Percentiles rank a stretch among this genome's conserved stretches.
phyloP scores from a whole-genome alignment of 1,139 yeast genomes.

The Yamadazyma aaseri region DNA sequence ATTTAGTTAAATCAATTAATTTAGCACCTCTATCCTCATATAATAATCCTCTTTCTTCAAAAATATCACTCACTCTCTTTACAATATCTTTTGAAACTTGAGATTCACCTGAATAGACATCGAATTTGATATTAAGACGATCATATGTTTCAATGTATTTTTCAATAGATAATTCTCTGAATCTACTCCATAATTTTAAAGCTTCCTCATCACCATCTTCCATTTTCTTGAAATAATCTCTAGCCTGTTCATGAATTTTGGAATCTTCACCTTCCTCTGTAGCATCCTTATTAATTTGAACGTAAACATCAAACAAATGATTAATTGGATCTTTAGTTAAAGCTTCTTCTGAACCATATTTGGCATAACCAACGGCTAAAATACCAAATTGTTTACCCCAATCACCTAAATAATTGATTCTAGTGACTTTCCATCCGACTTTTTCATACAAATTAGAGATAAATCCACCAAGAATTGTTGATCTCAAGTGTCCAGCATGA shows the following conservation, averaged over 20 bases:
- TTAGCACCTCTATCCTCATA: slow-evolving; percentile 91
- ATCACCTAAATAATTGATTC: slow-evolving; percentile 95
- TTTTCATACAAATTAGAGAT: slow-evolving; percentile 85
- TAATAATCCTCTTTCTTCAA: slow-evolving; percentile 69
- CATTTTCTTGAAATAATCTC: slow-evolving; percentile 85
- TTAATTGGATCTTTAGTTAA: slow-evolving; percentile 81
- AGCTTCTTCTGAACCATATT: slow-evolving; percentile 77
- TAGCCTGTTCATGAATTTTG: slow-evolving; percentile 78
- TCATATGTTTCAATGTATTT: slow-evolving; percentile 86
- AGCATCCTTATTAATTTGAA: slow-evolving; percentile 77
- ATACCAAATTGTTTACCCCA: slow-evolving; percentile 99
- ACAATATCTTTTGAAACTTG: slow-evolving; percentile 79
- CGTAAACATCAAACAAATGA: slow-evolving; percentile 94
- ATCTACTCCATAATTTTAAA: slow-evolving; percentile 75
- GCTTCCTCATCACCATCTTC: slow-evolving; percentile 91
- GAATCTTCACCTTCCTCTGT: slow-evolving; percentile 70
- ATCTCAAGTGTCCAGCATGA: slow-evolving; percentile 98
- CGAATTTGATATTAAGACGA: slow-evolving; percentile 85
- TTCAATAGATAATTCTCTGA: slow-evolving; percentile 86
- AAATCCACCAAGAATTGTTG: slow-evolving; percentile 98
- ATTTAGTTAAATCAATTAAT: slow-evolving; percentile 79
- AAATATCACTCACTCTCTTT: slow-evolving; percentile 60
- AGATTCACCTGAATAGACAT: slow-evolving; percentile 92
- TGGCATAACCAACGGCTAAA: slow-evolving; percentile 86
- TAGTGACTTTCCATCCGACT: slow-evolving; percentile 84